Percentiles rank a stretch among this genome's conserved stretches.
Conservation (phyloP, 2,329 filamentous ascomycete species). For the Sporothrix luriei region DNA sequence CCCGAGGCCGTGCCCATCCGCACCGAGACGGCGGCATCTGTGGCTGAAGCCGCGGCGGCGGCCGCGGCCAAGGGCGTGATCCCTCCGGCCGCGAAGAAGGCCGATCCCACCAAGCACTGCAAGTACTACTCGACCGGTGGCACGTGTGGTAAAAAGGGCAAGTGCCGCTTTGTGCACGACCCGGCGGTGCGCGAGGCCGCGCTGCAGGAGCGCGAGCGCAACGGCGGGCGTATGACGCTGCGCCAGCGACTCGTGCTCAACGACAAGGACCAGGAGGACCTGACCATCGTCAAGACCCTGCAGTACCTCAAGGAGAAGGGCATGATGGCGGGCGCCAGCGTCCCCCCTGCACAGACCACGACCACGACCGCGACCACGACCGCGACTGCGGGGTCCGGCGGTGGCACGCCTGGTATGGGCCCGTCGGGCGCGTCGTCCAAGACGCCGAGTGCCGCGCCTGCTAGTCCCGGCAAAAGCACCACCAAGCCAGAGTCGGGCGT, state of each 20-base stretch:
- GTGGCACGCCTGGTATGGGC: not conserved
- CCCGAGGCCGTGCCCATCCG: constrained; percentile 62
- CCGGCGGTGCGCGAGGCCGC: constrained; percentile 64
- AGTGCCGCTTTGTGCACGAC: constrained; percentile 73
- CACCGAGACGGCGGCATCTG: constrained; percentile 38
- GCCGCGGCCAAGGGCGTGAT: constrained; percentile 29
- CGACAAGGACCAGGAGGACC: constrained; percentile 69
- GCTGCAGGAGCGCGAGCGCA: constrained; percentile 64
- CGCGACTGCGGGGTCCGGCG: not conserved
- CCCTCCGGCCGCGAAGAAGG: constrained; percentile 56
- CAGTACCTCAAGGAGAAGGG: constrained; percentile 65
- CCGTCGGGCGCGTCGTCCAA: not conserved
- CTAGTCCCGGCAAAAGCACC: not conserved
- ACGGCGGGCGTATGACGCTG: constrained; percentile 66
- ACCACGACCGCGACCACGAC: too few species aligned
- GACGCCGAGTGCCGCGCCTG: not conserved
- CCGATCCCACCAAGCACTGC: constrained; percentile 67
- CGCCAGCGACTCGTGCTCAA: constrained; percentile 67
- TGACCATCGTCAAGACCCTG: constrained; percentile 66
- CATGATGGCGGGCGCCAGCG: constrained; percentile 47
- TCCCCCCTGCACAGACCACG: not conserved
- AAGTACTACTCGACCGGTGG: constrained; percentile 72
- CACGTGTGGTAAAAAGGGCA: constrained; percentile 71
- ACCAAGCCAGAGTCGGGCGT: constrained; percentile 13
- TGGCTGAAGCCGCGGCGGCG: constrained; percentile 30